These are phyloP conservation scores for Pythium grandisporangium DNA, from an alignment of 352 stramenopile genomes.

Conservation along the genomic window DNA sequence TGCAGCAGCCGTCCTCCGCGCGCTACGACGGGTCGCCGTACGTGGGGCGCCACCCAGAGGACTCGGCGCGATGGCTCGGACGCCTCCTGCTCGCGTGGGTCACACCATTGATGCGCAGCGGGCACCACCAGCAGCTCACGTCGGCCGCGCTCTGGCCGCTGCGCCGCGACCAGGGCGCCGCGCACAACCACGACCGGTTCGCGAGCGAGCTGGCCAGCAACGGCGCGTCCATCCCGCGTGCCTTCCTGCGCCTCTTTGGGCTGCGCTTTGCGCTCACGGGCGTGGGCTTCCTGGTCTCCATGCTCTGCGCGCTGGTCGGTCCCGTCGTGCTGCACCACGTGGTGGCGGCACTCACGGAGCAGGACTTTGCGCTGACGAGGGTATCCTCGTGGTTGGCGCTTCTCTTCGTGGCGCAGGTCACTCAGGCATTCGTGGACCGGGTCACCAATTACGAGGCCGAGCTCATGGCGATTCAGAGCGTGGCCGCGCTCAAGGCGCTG, in stretches of 20 bases:
- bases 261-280: slow-evolving; percentile 21
- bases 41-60: too few relatives aligned
- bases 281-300: slow-evolving; percentile 22
- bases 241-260: slow-evolving; percentile 19
- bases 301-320: slow-evolving; percentile 26
- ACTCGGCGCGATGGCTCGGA: too few relatives aligned
- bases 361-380: slow-evolving; percentile 8
- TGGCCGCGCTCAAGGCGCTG: slow-evolving; percentile 33
- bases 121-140: slow-evolving; percentile 29
- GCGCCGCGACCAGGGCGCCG: slow-evolving; percentile 20
- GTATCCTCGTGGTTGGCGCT: slow-evolving; percentile 17
- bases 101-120: slow-evolving; percentile 29
- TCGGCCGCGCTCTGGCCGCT: slow-evolving; percentile 34
- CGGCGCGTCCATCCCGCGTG: slow-evolving; percentile 21
- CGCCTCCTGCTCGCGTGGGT: slow-evolving; percentile 47
- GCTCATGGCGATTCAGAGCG: slow-evolving; percentile 35
- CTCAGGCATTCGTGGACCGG: slow-evolving; percentile 29
- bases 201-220: slow-evolving; percentile 10
- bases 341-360: slow-evolving; percentile 15
- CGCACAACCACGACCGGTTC: slow-evolving; percentile 12
- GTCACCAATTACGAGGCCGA: slow-evolving; percentile 29
- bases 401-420: slow-evolving; percentile 29
- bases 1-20: too few relatives aligned
- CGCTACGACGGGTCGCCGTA: too few relatives aligned
- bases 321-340: slow-evolving; percentile 25